A percentile compares a stretch with the other conserved stretches of the same genome.
phyloP scores from a whole-genome alignment of 208 protist genomes.

The Tritrichomonas foetus region DNA sequence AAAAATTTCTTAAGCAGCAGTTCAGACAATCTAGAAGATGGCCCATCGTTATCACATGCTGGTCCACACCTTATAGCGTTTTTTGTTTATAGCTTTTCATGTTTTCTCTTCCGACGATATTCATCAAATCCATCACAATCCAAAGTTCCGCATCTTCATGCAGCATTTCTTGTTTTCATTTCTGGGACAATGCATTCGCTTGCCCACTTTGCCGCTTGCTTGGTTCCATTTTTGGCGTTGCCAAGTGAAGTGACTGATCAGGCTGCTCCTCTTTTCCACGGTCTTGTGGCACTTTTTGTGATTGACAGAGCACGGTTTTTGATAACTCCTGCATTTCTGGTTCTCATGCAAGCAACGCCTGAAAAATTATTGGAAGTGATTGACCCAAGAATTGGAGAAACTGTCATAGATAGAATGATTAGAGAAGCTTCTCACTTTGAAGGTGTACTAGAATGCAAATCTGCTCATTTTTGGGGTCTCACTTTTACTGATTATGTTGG shows the following conservation, averaged over 20 bases:
- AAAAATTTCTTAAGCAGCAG: background rate
- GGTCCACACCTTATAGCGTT: background rate
- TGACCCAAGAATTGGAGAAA: background rate
- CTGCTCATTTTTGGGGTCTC: constrained; percentile 12
- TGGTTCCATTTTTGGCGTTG: background rate
- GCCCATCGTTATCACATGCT: background rate
- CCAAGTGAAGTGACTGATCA: background rate
- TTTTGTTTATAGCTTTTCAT: background rate
- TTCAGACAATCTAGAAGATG: background rate
- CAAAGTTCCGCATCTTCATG: background rate
- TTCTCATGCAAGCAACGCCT: constrained; percentile 34
- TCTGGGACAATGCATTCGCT: background rate
- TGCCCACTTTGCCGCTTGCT: background rate
- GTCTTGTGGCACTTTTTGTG: background rate
- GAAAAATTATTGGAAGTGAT: background rate
- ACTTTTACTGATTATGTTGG: constrained; percentile 38
- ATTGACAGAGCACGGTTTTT: background rate
- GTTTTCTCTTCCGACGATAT: background rate
- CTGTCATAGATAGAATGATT: constrained; percentile 13
- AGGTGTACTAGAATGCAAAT: constrained; percentile 20
- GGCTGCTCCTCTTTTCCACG: background rate
- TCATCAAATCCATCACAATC: background rate
- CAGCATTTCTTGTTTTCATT: background rate
- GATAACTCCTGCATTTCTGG: background rate
- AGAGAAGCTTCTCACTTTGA: constrained; percentile 27